A percentile compares a stretch with the other conserved stretches of the same genome.
Evolutionary conservation across 73 alveolate species (phyloP).

Genomic region (Tetrahymena thermophila): DNA sequence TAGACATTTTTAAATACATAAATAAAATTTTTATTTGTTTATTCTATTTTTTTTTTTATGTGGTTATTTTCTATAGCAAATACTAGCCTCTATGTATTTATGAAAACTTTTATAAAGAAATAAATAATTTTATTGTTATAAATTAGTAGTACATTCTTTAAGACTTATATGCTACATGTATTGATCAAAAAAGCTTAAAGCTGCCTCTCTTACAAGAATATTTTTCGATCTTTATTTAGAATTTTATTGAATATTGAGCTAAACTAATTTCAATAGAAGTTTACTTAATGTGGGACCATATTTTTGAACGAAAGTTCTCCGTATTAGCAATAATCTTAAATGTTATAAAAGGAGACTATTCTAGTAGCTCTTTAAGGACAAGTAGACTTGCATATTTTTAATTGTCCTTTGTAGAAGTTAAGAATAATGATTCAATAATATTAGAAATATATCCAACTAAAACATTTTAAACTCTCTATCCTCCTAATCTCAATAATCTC

Average conservation of each 20-base stretch:
- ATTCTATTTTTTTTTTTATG: too few species aligned
- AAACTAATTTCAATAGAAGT: background rate
- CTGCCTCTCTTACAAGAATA: background rate
- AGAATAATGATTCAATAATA: background rate
- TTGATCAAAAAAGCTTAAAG: background rate
- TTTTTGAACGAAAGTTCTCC: background rate
- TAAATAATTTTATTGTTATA: too few species aligned
- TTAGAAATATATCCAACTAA: background rate
- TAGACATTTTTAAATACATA: background rate
- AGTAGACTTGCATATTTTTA: background rate
- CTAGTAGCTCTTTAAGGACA: background rate
- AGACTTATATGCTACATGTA: background rate
- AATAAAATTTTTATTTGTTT: too few species aligned
- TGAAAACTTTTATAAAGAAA: background rate
- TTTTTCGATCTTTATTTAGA: background rate
- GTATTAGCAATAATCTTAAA: background rate
- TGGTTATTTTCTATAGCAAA: background rate
- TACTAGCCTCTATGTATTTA: too few species aligned
- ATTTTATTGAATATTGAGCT: background rate
- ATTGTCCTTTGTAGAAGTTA: background rate
- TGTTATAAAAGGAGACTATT: background rate
- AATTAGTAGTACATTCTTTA: background rate
- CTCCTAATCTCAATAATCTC: constrained; percentile 38
- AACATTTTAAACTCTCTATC: background rate
- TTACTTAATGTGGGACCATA: background rate